Conservation (phyloP, 768 basidiomycete species). For the Xerocomus brunneocitrinus region DNA sequence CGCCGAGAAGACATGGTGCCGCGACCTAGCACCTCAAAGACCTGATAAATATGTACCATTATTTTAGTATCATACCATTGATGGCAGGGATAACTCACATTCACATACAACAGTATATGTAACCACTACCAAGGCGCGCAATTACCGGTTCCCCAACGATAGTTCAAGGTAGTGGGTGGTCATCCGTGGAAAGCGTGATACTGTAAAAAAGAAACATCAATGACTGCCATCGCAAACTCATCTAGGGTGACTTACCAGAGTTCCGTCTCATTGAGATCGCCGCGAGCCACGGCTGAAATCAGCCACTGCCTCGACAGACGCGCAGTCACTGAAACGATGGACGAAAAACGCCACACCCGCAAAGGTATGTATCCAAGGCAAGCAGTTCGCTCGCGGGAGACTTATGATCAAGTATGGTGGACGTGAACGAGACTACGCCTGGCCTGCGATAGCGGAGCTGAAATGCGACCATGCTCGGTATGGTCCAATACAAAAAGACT, state of each 20-base stretch:
- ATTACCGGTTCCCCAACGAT: neutral
- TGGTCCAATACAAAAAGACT: slow-evolving; percentile 1
- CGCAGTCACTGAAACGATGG: neutral
- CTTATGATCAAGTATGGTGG: neutral
- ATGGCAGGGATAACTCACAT: neutral
- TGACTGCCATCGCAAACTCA: neutral
- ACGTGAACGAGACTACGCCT: neutral
- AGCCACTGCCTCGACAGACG: neutral
- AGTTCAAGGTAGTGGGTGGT: neutral
- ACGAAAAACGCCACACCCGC: neutral
- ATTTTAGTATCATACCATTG: neutral
- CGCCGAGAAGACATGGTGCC: neutral
- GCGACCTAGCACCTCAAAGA: neutral
- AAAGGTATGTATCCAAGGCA: neutral
- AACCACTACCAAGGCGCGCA: neutral
- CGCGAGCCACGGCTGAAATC: neutral
- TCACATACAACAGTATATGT: neutral
- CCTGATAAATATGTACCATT: neutral
- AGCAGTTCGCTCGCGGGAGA: neutral
- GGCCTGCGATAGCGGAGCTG: neutral
- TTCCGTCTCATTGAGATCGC: neutral
- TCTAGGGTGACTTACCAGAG: neutral
- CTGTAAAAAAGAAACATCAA: neutral
- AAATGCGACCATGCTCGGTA: neutral
- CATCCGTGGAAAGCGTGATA: neutral